Base-by-base conservation (phyloP, 805 yeast genomes). In the Nakazawaea anatomiae region DNA sequence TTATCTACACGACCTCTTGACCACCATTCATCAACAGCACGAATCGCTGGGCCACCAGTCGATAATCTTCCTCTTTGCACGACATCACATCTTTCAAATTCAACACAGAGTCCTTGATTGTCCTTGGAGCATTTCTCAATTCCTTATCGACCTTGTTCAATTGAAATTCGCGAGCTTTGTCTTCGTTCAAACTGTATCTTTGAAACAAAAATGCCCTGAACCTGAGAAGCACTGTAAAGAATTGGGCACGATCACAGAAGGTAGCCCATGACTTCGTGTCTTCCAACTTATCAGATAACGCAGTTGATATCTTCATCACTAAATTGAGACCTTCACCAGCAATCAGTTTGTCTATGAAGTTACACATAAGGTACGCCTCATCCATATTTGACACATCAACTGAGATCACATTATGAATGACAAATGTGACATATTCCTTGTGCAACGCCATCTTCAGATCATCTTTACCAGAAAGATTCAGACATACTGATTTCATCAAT, bases 311-410 rank as follows among this genome's bases (percentile, higher is more conserved):
- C 47, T 52, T 57, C 12, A 65, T 62, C 5, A 62, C 48, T 10
- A 77, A 53, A 29, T 70, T 70, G 25, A 68, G 56, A 2, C 79
- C 82, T 41, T 74, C 73, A 4, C 68, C 63, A 1, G 73, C 58
- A 1, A 79, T 57, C 0, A 72, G 52, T 42, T 70, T 61, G 50
- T 82, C 82, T 36, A 83, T 58, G 1, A 68, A 73, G 43, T 66
- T 62, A 3, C 80, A 57, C 1, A 83, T 32, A 0, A 68, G 52
- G 44, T 75, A 71, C 0, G 79, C 73, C 47, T 85, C 89, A 50
- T 83, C 88, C 44, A 73, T 60, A 0, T 73, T 67, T 0, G 58
- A 55, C 42, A 80, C 72, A 2, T 66, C 67, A 12, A 74, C 57
- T 2, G 59, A 60, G 1, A 74, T 58, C 6, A 83, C 48, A 53